Evolutionary conservation across 148 eudicot species (phyloP), one percentile per base, ranked within the genome.

Genomic region (Nyssa sinensis): DNA sequence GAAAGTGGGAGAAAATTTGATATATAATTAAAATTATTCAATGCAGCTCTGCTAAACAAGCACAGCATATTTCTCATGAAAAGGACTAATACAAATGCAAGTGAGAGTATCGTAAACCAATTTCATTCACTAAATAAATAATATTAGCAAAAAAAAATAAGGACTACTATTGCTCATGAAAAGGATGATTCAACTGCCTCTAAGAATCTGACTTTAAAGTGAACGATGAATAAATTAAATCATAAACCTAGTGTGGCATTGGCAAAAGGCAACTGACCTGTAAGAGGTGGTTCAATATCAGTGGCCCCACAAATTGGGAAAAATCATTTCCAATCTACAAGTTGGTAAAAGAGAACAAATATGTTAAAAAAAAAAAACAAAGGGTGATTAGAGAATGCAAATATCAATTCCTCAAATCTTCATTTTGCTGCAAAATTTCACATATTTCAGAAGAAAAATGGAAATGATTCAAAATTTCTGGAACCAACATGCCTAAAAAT

Each of bases 301-400:
- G 78, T 13, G 96, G 96, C 21, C 96, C 96, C 51, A 89, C 84
- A 80, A 91, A 91, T 79, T 91, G 96, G 41, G 91, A 85, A 66
- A 84, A 80, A 83, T 91, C 96, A 77, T 91, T 91, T 66, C 93
- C 93, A 62, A 91, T 87, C 96, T 91, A 71, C 79, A 86, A 55
- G 70, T 69, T 24, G 29, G 71, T 25, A 67, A 78, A 79, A 81
- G 34, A 64, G 41, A 75, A 62, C 41, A 74, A 55, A 13, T 37
- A 68, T 64, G 68, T 67, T 30, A 41, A 27, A 24, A 21, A 62
- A n/a, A n/a, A n/a, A n/a, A n/a, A n/a, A n/a, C n/a, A n/a, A 14
- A 9, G 23, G 58, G 23, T 1, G 58, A 5, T 19, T 19, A 51
- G 16, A 51, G 58, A 3, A 51, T 51, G n/a, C n/a, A 51, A 19